Evolutionary conservation across 257 asterid species (phyloP).

Genomic region (Plantago elongata): DNA sequence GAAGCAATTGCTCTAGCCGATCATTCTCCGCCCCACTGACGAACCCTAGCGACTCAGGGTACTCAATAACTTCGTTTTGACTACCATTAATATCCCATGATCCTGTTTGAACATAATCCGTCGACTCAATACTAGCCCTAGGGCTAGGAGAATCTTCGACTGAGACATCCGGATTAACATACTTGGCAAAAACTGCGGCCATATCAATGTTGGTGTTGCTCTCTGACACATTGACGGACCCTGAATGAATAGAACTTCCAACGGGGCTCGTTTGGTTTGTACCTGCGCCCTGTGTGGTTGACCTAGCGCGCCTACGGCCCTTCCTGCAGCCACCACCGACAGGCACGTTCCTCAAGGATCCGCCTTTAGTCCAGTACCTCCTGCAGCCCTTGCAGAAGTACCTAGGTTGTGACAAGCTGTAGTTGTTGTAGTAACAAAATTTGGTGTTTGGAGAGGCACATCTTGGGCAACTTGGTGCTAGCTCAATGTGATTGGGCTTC

Average conservation of each 20-base stretch:
- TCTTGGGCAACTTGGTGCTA: slow-evolving; percentile 10
- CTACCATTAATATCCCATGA: neutral
- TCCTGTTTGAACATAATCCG: neutral
- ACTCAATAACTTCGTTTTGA: neutral
- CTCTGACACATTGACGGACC: neutral
- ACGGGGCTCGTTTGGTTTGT: neutral
- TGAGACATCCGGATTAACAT: neutral
- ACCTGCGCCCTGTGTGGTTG: neutral
- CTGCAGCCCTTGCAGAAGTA: slow-evolving; percentile 8
- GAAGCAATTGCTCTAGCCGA: neutral
- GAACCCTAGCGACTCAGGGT: neutral
- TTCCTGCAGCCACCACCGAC: slow-evolving; percentile 1
- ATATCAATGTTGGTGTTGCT: neutral
- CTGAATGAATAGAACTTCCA: neutral
- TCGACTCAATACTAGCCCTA: too few relatives aligned
- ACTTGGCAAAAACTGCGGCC: slow-evolving; percentile 5
- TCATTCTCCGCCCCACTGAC: neutral
- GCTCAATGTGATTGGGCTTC: slow-evolving; percentile 3
- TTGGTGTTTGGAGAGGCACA: slow-evolving; percentile 6
- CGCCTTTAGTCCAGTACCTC: slow-evolving; percentile 12
- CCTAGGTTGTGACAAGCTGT: slow-evolving; percentile 7
- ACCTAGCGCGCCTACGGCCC: neutral
- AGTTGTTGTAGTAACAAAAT: slow-evolving; percentile 11
- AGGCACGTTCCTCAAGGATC: neutral
- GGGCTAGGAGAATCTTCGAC: neutral